Evolutionary conservation across 2,329 filamentous ascomycete genomes (phyloP), one percentile per base, ranked within the genome.

Genomic region (Teratosphaeria zuluensis): DNA sequence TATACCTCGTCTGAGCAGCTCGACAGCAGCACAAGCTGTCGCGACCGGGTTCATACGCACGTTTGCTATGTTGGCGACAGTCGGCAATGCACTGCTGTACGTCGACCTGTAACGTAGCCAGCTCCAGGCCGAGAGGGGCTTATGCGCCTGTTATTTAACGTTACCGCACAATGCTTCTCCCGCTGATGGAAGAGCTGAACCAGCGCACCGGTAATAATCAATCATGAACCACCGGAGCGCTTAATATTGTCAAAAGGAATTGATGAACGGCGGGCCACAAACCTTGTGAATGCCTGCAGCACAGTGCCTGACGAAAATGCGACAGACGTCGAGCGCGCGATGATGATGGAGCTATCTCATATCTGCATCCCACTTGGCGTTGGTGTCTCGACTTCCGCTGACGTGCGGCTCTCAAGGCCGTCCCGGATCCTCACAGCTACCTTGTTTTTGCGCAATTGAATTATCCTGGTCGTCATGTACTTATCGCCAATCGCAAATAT

Each of bases 31-130:
- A 30, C 30, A 19, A 38, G 32, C 55, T 52, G 55, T 33, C 21
- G 32, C 24, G 24, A 53, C 42, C 55, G 55, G 55, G 46, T 53
- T 57, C 55, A 48, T 57, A 57, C 55, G 51, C 30, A 53, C 48
- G 55, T 32, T 53, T 57, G 42, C 55, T 56, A 30, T 28, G 38
- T 19, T 51, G 21, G 16, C 54, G 33, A 48, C 42, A 48, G n/a
- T 48, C 42, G 42, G 42, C 42, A 21, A 48, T 21, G 42, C 42
- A 48, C 42, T 48, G 9, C 19, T 48, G 16, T 48, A 21, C 42
- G 42, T 48, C 42, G 19, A 48, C 42, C 42, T 21, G 42, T 48
- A 48, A 21, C 42, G 42, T 48, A 24, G 42, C 42, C 42, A 48
- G 42, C 42, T 48, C 42, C n/a, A 48, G 42, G 42, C 42, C 42